These are phyloP conservation scores for Kodamaea lidongshanica DNA, from an alignment of 805 yeast genomes.

Conservation along the genomic window DNA sequence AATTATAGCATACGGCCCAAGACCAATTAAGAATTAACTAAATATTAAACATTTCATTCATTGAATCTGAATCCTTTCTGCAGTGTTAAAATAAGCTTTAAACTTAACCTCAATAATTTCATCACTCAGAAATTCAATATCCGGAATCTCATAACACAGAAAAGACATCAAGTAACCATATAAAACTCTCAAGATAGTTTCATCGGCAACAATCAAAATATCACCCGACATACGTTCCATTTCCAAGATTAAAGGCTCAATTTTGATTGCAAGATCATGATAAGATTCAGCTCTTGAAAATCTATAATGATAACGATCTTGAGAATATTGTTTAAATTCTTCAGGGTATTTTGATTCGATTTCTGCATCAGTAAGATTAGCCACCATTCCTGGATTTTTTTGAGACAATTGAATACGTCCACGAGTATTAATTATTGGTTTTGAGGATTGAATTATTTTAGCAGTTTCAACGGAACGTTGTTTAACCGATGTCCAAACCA, in stretches of 20 bases:
- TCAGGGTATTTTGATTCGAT: conserved; percentile 55
- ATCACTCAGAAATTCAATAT: conserved; percentile 66
- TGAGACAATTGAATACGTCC: conserved; percentile 83
- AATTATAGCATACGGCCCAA: no score
- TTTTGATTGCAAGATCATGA: conserved; percentile 90
- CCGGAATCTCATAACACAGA: conserved; percentile 80
- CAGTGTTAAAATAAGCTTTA: conserved; percentile 75
- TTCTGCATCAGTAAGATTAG: conserved; percentile 58
- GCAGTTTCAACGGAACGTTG: conserved; percentile 79
- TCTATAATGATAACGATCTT: conserved; percentile 90
- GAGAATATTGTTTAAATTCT: conserved; percentile 57
- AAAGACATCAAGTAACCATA: conserved; percentile 95
- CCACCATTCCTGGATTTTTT: conserved; percentile 83
- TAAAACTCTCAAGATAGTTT: conserved; percentile 78
- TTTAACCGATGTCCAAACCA: conserved; percentile 95
- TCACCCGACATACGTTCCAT: conserved; percentile 90
- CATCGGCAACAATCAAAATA: conserved; percentile 87
- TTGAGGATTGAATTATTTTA: conserved; percentile 45
- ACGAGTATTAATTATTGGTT: conserved; percentile 55
- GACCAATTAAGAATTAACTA: no score
- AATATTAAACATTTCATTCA: no score
- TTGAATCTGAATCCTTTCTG: conserved; percentile 43
- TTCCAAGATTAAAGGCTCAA: conserved; percentile 89
- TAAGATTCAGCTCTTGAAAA: conserved; percentile 91
- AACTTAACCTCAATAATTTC: conserved; percentile 84